These are phyloP conservation scores for Emericellopsis atlantica DNA, from an alignment of 2,329 filamentous ascomycete species.

Conservation along the genomic window DNA sequence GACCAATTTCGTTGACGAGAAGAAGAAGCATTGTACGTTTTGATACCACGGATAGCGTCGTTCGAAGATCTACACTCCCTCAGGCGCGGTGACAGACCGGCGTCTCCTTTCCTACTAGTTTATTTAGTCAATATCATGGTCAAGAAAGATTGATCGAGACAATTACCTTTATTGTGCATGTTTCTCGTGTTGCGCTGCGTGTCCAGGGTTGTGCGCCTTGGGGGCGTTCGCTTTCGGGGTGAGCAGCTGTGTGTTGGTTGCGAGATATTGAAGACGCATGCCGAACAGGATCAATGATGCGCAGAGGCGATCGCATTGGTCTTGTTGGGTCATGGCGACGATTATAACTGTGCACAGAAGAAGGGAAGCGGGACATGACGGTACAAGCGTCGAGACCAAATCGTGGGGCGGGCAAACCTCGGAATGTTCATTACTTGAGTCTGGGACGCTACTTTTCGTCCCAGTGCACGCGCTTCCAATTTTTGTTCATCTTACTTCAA, in stretches of 20 bases:
- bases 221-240: not conserved
- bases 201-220: not conserved
- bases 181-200: not conserved
- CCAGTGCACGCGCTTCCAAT: constrained; percentile 20
- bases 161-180: not conserved
- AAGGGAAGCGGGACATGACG: not conserved
- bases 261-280: constrained; percentile 19
- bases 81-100: not conserved
- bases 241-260: not conserved
- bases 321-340: not conserved
- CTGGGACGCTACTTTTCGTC: too few species aligned
- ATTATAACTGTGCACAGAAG: not conserved
- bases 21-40: not conserved
- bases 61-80: constrained; percentile 2
- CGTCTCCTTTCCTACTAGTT: constrained; percentile 3
- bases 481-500: too few species aligned
- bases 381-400: too few species aligned
- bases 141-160: not conserved
- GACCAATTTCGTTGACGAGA: constrained; percentile 15
- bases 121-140: not conserved
- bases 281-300: constrained; percentile 22
- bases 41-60: not conserved
- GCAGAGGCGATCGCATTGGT: constrained; percentile 15
- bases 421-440: too few species aligned
- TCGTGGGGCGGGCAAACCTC: too few species aligned